Evolutionary conservation across 257 asterid species (phyloP).

Genomic region (Solanum paucissectum): DNA sequence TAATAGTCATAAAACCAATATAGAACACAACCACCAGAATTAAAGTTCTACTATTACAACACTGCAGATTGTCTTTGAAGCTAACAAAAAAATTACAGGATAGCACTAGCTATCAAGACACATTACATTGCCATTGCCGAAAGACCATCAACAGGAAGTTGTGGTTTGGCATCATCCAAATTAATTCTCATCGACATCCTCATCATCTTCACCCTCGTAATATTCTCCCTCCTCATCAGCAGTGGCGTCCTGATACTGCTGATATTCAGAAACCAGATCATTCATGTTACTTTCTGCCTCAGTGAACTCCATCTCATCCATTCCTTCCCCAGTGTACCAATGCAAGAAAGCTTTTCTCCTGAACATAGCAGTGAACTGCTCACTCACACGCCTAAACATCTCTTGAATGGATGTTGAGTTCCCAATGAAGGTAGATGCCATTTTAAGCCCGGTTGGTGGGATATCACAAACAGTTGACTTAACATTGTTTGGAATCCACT

Average conservation of each 20-base stretch:
- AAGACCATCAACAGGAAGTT: background rate
- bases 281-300: conserved; percentile 3
- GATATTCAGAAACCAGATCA: background rate
- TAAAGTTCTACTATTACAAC: background rate
- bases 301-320: background rate
- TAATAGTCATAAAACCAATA: background rate
- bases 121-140: background rate
- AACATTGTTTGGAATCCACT: conserved; percentile 30
- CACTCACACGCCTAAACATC: conserved; percentile 44
- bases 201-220: background rate
- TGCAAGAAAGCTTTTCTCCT: conserved; percentile 3
- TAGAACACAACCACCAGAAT: background rate
- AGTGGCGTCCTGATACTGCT: background rate
- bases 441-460: conserved; percentile 33
- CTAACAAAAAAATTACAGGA: background rate
- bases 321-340: conserved; percentile 2
- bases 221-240: background rate
- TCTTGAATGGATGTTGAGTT: conserved; percentile 41
- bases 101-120: background rate
- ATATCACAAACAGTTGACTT: conserved; percentile 40
- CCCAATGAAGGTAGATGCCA: conserved; percentile 37
- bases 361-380: conserved; percentile 18
- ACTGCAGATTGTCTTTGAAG: background rate
- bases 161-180: background rate
- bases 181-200: background rate